A percentile compares a stretch with the other conserved stretches of the same genome.
These are phyloP conservation scores for Wickerhamiella alocasiicola DNA, from an alignment of 805 yeast species.

Conservation along the genomic window DNA sequence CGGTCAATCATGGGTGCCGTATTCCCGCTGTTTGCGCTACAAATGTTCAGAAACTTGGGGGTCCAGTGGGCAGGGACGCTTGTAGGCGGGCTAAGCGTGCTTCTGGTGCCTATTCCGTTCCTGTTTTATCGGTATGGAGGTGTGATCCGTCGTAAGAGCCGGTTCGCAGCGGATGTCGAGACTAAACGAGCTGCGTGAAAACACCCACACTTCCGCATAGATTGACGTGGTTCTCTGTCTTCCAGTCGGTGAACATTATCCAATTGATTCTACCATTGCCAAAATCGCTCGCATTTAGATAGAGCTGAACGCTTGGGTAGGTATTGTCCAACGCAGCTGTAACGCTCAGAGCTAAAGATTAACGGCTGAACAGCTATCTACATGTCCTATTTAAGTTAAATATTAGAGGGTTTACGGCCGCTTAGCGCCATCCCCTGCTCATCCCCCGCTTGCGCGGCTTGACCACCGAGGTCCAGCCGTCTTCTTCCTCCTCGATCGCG, in stretches of 20 bases:
- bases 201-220: no score
- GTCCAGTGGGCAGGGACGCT: conserved; percentile 70
- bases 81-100: conserved; percentile 47
- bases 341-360: neutral
- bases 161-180: conserved; percentile 33
- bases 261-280: neutral
- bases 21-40: conserved; percentile 58
- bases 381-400: no score
- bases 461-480: conserved; percentile 22
- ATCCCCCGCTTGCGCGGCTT: conserved; percentile 8
- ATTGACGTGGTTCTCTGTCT: no score
- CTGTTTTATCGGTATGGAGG: conserved; percentile 49
- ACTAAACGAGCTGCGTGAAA: neutral
- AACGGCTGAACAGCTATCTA: neutral
- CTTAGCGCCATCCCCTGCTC: neutral
- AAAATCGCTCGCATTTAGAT: no score
- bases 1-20: conserved; percentile 58
- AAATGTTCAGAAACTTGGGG: conserved; percentile 58
- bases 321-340: neutral
- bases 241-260: neutral
- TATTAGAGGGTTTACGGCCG: no score
- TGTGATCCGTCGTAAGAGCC: conserved; percentile 42
- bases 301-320: neutral
- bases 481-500: conserved; percentile 17
- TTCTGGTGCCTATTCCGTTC: conserved; percentile 55